Evolutionary conservation across 768 basidiomycete species (phyloP), one percentile per base, ranked within the genome.

Genomic region (Arthromyces matolae): DNA sequence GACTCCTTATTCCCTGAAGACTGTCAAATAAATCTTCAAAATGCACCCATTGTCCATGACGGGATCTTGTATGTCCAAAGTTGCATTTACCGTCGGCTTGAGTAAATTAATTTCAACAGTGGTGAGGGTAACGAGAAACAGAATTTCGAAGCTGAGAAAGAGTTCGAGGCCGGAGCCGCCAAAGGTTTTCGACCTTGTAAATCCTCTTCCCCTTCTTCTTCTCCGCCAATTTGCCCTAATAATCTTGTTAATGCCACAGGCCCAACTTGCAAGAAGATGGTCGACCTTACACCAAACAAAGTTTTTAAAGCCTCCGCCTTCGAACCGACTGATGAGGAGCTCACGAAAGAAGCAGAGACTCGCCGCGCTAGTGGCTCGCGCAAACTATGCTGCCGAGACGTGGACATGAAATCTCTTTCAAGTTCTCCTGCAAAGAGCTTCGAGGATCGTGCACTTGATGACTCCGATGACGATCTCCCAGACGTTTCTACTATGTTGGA

Each of bases 221-320:
- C 20, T 28, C 27, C 31, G 1, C 54, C 14, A 8, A 10, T 28
- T 9, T 5, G 8, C 19, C 27, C 31, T 39, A 7, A n/a, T 42
- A 16, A 43, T 25, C 37, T 36, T 44, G n/a, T n/a, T n/a, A n/a
- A n/a, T n/a, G n/a, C n/a, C 16, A 37, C 13, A 84, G 83, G 86
- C 61, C 84, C 83, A 7, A 78, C 70, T 1, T 93, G 90, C 66
- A 79, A 81, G 58, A 75, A 74, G 56, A 81, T 83, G 72, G 74
- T 78, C 44, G 79, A 86, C 51, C 67, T 79, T 14, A 65, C 67
- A 7, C 64, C 69, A 8, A 64, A 64, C 22, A 75, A 73, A 44
- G 65, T 84, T 23, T 93, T 86, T 75, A 72, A 71, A 36, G 72
- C 81, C 1, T 62, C 66, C 2, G 86, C 86, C 0, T 92, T 93